Evolutionary conservation across 768 basidiomycete genomes (phyloP).

Genomic region (Lactarius pseudohatsudake): DNA sequence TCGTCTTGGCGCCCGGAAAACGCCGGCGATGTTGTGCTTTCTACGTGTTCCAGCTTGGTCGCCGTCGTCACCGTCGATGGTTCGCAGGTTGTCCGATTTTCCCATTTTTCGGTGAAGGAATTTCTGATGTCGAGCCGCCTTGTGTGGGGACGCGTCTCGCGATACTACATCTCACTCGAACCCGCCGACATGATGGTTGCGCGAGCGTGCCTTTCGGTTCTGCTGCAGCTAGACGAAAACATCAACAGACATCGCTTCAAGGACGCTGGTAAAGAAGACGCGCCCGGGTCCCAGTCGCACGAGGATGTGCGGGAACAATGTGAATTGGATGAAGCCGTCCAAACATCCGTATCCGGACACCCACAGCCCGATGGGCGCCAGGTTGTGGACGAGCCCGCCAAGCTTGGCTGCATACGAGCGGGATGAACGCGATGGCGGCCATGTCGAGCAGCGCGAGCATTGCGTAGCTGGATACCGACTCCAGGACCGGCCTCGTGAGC

Average conservation of each 20-base stretch:
- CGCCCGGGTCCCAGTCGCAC: slow-evolving; percentile 40
- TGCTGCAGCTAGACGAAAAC: neutral
- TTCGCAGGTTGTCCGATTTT: neutral
- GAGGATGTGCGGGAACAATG: slow-evolving; percentile 41
- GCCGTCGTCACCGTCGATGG: neutral
- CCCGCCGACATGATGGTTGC: neutral
- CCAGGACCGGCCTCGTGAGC: slow-evolving; percentile 17
- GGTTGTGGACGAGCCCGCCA: slow-evolving; percentile 42
- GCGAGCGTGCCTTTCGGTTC: neutral
- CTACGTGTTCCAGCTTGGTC: too few relatives aligned
- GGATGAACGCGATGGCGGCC: slow-evolving; percentile 28
- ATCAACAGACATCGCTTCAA: neutral
- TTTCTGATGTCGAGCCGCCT: neutral
- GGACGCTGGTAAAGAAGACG: slow-evolving; percentile 27
- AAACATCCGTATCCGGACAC: slow-evolving; percentile 39
- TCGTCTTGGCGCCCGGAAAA: too few relatives aligned
- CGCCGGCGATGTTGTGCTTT: too few relatives aligned
- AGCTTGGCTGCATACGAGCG: slow-evolving; percentile 46
- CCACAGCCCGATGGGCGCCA: slow-evolving; percentile 41
- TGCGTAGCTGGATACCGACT: slow-evolving; percentile 15
- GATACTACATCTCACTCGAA: neutral
- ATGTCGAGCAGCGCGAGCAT: slow-evolving; percentile 23
- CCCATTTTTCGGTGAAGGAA: neutral
- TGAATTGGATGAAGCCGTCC: slow-evolving; percentile 41
- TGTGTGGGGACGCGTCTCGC: neutral